These are phyloP conservation scores for Phytophthora cryptogea DNA, from an alignment of 352 stramenopile genomes.

Conservation along the genomic window DNA sequence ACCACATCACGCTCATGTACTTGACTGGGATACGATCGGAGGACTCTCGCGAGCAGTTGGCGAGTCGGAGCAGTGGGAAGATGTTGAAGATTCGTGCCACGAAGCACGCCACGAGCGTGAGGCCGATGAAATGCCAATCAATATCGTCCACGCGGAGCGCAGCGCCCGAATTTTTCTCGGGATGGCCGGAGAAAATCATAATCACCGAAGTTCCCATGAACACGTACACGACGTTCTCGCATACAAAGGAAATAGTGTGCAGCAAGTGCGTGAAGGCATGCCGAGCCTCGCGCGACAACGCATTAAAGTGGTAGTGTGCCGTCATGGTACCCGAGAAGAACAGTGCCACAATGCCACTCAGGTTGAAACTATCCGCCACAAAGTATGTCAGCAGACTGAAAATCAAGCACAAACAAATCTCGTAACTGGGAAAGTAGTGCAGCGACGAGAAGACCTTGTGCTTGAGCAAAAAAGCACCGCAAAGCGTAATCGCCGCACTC, in stretches of 20 bases:
- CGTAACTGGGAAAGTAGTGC: slow-evolving; percentile 82
- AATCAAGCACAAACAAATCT: slow-evolving; percentile 85
- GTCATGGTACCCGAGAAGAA: slow-evolving; percentile 93
- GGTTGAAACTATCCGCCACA: slow-evolving; percentile 69
- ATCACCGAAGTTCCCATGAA: slow-evolving; percentile 89
- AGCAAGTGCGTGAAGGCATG: slow-evolving; percentile 85
- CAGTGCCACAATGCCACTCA: slow-evolving; percentile 93
- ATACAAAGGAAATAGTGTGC: slow-evolving; percentile 78
- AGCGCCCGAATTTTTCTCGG: slow-evolving; percentile 48
- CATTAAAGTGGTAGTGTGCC: slow-evolving; percentile 88
- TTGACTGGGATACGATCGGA: slow-evolving; percentile 64
- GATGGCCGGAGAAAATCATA: slow-evolving; percentile 77
- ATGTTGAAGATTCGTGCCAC: slow-evolving; percentile 79
- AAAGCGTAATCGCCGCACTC: slow-evolving; percentile 70
- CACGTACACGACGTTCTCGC: slow-evolving; percentile 83
- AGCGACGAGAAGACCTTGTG: slow-evolving; percentile 71
- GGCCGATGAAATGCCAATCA: slow-evolving; percentile 74
- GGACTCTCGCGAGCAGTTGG: slow-evolving; percentile 61
- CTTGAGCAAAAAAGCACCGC: slow-evolving; percentile 81
- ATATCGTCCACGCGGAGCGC: slow-evolving; percentile 78
- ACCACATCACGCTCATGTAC: slow-evolving; percentile 91
- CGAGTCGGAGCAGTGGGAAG: slow-evolving; percentile 71
- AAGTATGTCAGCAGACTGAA: slow-evolving; percentile 88
- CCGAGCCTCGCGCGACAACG: slow-evolving; percentile 73
- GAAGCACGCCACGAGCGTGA: slow-evolving; percentile 70